These are phyloP conservation scores for Solanum chacoense DNA, from an alignment of 305 asterid genomes.

Conservation along the genomic window DNA sequence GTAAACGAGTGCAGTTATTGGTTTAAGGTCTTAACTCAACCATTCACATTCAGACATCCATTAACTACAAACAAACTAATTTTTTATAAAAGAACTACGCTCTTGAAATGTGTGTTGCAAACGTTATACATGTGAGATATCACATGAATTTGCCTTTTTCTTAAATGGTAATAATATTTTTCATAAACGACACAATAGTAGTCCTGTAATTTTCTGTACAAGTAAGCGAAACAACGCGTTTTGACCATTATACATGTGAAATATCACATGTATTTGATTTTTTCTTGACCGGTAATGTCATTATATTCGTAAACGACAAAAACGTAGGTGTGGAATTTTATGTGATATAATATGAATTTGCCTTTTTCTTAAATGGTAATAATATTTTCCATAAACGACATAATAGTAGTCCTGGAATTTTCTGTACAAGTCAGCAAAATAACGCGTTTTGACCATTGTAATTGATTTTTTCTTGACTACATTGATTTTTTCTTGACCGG, in stretches of 20 bases:
- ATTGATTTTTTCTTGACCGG: background rate
- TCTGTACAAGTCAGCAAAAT: background rate
- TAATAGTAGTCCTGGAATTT: background rate
- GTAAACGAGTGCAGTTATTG: background rate
- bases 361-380: background rate
- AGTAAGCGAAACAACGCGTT: background rate
- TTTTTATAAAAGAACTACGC: background rate
- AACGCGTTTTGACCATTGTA: background rate
- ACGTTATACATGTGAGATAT: no score
- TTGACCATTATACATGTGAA: background rate
- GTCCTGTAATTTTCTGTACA: background rate
- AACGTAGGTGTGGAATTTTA: background rate
- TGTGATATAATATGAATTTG: background rate
- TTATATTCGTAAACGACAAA: background rate
- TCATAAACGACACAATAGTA: background rate
- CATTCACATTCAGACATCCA: background rate
- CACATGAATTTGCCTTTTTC: background rate
- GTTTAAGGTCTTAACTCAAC: background rate
- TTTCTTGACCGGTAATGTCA: background rate
- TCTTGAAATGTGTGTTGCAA: background rate
- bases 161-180: background rate
- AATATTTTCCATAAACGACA: background rate
- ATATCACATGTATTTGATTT: no score
- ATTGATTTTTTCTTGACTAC: background rate
- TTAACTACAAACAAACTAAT: background rate